Percentiles rank a stretch among this genome's conserved stretches.
Conservation (phyloP, 2,329 filamentous ascomycete species). For the Elsinoe ampelina region DNA sequence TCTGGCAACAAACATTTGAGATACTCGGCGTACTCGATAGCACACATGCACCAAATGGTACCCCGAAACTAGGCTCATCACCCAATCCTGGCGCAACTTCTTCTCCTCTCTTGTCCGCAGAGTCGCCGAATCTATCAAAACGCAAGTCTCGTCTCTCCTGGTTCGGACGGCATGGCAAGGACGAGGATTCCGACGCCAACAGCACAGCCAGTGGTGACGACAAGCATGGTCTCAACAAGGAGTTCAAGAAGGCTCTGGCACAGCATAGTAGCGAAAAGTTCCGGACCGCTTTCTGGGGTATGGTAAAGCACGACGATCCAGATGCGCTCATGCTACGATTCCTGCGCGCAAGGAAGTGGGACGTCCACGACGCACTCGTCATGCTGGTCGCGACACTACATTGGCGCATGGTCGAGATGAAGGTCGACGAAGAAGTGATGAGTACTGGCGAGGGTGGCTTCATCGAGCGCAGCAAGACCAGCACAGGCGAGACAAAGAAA, state of each 20-base stretch:
- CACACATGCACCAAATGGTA: constrained; percentile 21
- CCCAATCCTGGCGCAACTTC: constrained; percentile 10
- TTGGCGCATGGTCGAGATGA: constrained; percentile 75
- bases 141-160: constrained; percentile 66
- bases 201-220: constrained; percentile 52
- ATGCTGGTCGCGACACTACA: constrained; percentile 94
- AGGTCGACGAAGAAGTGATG: constrained; percentile 85
- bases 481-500: constrained; percentile 55
- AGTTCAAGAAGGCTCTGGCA: constrained; percentile 72
- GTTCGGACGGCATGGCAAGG: constrained; percentile 47
- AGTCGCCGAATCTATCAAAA: constrained; percentile 28
- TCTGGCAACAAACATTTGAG: constrained; percentile 70
- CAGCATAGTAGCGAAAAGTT: constrained; percentile 69
- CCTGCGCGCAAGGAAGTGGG: constrained; percentile 86
- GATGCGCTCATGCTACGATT: constrained; percentile 77
- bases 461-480: constrained; percentile 49
- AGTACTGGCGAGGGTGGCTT: constrained; percentile 61
- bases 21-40: constrained; percentile 54
- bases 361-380: constrained; percentile 81
- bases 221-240: constrained; percentile 84
- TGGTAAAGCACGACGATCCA: constrained; percentile 92
- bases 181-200: constrained; percentile 24
- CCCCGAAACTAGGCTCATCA: constrained; percentile 16
- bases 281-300: constrained; percentile 74
- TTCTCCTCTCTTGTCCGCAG: neutral